Conservation (phyloP, 805 yeast species). For the Trichomonascus vanleenenianus region DNA sequence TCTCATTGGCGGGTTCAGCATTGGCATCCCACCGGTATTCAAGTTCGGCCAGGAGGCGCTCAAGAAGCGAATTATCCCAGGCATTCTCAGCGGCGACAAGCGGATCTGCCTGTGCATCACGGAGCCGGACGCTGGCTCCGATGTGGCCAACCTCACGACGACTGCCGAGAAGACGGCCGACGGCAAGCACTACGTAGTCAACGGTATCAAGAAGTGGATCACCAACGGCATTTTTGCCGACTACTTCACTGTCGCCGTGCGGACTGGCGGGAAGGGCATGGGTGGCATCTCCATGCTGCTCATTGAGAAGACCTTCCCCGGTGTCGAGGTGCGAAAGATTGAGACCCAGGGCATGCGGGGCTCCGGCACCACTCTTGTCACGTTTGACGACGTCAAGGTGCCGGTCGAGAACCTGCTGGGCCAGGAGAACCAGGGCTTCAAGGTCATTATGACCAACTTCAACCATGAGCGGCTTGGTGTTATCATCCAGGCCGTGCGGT, state of each 20-base stretch:
- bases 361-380: slow-evolving; percentile 34
- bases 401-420: slow-evolving; percentile 35
- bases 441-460: slow-evolving; percentile 36
- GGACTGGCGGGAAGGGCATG: slow-evolving; percentile 36
- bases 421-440: slow-evolving; percentile 34
- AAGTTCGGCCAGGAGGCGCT: slow-evolving; percentile 28
- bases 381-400: slow-evolving; percentile 37
- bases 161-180: slow-evolving; percentile 32
- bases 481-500: slow-evolving; percentile 33
- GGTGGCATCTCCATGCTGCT: slow-evolving; percentile 33
- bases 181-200: slow-evolving; percentile 34
- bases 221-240: slow-evolving; percentile 37
- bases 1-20: slow-evolving; percentile 34
- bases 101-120: slow-evolving; percentile 36
- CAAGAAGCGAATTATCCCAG: slow-evolving; percentile 32
- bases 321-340: slow-evolving; percentile 31
- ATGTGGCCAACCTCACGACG: slow-evolving; percentile 35
- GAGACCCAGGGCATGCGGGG: slow-evolving; percentile 35
- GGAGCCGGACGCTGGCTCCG: slow-evolving; percentile 39
- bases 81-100: slow-evolving; percentile 30
- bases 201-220: slow-evolving; percentile 40
- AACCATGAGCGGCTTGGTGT: slow-evolving; percentile 37
- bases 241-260: slow-evolving; percentile 37
- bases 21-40: slow-evolving; percentile 35
- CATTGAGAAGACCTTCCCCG: slow-evolving; percentile 32